Conservation (phyloP, 805 yeast genomes). For the Saturnispora halmiae region DNA sequence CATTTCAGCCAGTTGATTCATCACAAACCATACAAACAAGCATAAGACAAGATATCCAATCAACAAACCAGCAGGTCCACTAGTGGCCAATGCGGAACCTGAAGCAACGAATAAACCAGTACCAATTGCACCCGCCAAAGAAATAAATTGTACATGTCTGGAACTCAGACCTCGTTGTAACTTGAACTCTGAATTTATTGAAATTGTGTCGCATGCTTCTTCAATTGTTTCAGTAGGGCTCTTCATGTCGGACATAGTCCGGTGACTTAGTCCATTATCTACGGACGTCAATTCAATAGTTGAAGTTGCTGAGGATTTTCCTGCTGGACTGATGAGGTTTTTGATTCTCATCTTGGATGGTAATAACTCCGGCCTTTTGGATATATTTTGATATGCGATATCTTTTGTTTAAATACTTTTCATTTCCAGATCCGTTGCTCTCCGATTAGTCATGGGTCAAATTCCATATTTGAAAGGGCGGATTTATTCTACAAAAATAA, state of each 20-base stretch:
- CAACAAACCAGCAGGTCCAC: slow-evolving; percentile 38
- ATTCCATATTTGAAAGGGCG: too few relatives aligned
- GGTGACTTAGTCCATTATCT: too few relatives aligned
- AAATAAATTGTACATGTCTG: slow-evolving; percentile 54
- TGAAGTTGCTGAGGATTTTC: too few relatives aligned
- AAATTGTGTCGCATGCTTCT: background rate
- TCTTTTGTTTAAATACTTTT: too few relatives aligned
- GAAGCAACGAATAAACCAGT: slow-evolving; percentile 49
- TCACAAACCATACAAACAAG: slow-evolving; percentile 53
- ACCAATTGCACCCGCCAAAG: slow-evolving; percentile 67
- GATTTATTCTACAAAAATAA: too few relatives aligned
- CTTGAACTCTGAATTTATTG: background rate
- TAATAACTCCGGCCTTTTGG: too few relatives aligned
- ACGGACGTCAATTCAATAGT: too few relatives aligned
- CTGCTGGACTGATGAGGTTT: too few relatives aligned
- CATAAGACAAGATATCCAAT: slow-evolving; percentile 57
- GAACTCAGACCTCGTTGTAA: slow-evolving; percentile 33
- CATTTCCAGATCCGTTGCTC: too few relatives aligned
- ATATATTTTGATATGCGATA: too few relatives aligned
- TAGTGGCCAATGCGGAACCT: slow-evolving; percentile 32
- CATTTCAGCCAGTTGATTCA: slow-evolving; percentile 60
- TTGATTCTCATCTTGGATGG: too few relatives aligned
- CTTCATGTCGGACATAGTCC: background rate
- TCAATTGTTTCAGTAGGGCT: background rate
- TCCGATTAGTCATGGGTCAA: too few relatives aligned